Evolutionary conservation across 2,329 filamentous ascomycete species (phyloP).

Genomic region (Exophiala bonariae): DNA sequence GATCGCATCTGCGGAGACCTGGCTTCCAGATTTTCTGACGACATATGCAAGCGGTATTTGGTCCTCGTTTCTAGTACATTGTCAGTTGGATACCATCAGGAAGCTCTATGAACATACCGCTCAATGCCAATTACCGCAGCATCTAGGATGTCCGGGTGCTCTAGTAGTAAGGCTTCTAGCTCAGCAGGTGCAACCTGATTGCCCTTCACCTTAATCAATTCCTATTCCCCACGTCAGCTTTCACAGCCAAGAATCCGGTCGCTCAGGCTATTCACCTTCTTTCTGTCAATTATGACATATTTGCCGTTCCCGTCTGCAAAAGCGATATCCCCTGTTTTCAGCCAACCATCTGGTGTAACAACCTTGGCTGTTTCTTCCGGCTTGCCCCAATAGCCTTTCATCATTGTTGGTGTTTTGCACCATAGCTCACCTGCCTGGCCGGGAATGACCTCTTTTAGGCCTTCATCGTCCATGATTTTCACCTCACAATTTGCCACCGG

Average conservation of each 20-base stretch:
- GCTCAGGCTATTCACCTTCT: slow-evolving; percentile 41
- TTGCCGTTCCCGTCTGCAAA: slow-evolving; percentile 34
- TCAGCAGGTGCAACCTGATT: slow-evolving; percentile 50
- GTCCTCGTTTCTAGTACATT: slow-evolving; percentile 28
- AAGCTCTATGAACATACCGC: slow-evolving; percentile 2
- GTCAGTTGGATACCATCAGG: neutral
- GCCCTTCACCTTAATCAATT: slow-evolving; percentile 18
- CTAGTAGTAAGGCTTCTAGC: slow-evolving; percentile 43
- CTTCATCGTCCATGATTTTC: slow-evolving; percentile 55
- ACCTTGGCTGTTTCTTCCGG: slow-evolving; percentile 54
- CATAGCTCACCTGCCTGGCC: slow-evolving; percentile 44
- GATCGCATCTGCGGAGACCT: slow-evolving; percentile 40
- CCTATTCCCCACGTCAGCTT: neutral
- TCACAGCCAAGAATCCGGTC: neutral
- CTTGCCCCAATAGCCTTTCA: slow-evolving; percentile 60
- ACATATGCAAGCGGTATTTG: slow-evolving; percentile 41
- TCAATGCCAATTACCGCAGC: slow-evolving; percentile 47
- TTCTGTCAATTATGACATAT: slow-evolving; percentile 67
- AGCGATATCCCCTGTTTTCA: slow-evolving; percentile 61
- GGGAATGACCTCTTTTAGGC: neutral
- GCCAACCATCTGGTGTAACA: slow-evolving; percentile 53
- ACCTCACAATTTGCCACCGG: slow-evolving; percentile 67
- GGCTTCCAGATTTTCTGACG: slow-evolving; percentile 30
- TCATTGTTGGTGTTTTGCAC: slow-evolving; percentile 56
- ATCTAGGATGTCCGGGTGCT: slow-evolving; percentile 43